phyloP scores from a whole-genome alignment of 176 grass and related monocot species.

The Metroxylon sagu region DNA sequence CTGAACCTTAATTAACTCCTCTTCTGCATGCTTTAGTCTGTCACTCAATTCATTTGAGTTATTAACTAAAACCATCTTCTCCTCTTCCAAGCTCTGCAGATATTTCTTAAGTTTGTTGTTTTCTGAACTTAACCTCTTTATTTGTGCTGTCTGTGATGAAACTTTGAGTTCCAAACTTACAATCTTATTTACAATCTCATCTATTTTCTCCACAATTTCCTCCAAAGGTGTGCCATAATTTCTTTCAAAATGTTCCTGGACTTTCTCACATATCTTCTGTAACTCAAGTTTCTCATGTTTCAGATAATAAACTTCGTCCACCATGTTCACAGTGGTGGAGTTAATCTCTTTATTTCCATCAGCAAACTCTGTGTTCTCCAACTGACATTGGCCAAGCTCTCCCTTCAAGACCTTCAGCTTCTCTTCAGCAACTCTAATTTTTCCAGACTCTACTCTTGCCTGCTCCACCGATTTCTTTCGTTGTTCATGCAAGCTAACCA shows the following conservation, averaged over 20 bases:
- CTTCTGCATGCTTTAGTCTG: constrained; percentile 54
- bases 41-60: constrained; percentile 35
- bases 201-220: constrained; percentile 69
- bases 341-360: constrained; percentile 14
- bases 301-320: constrained; percentile 27
- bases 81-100: constrained; percentile 46
- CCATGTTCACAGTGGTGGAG: not conserved
- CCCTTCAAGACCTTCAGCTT: constrained; percentile 55
- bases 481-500: constrained; percentile 52
- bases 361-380: constrained; percentile 2
- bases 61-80: constrained; percentile 18
- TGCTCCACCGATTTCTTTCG: constrained; percentile 50
- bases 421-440: constrained; percentile 41
- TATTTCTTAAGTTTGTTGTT: constrained; percentile 47
- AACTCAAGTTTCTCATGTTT: constrained; percentile 43
- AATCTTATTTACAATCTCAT: constrained; percentile 78
- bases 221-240: constrained; percentile 46
- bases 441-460: constrained; percentile 37
- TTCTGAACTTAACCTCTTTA: constrained; percentile 58
- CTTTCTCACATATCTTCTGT: constrained; percentile 44
- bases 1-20: constrained; percentile 46
- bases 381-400: constrained; percentile 21
- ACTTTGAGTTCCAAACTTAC: constrained; percentile 76
- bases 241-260: constrained; percentile 67
- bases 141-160: constrained; percentile 68